Conservation (phyloP, 2,329 filamentous ascomycete species). For the Aspergillus glaucus region DNA sequence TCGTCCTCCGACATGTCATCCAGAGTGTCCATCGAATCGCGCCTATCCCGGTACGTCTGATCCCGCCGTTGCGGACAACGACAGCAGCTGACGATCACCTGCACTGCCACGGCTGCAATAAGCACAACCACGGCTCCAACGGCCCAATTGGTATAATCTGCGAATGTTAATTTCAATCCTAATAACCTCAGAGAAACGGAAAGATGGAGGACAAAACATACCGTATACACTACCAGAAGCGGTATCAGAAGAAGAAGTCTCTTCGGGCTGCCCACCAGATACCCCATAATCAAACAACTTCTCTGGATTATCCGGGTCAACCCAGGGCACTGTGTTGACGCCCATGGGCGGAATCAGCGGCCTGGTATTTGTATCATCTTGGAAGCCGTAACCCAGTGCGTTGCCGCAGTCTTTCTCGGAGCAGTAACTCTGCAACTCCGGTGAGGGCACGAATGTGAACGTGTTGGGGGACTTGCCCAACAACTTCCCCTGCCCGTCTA, state of each 20-base stretch:
- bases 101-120: neutral
- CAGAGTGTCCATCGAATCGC: slow-evolving; percentile 5
- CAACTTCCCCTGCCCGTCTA: slow-evolving; percentile 25
- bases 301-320: slow-evolving; percentile 21
- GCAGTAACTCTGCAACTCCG: slow-evolving; percentile 27
- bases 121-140: neutral
- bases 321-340: slow-evolving; percentile 28
- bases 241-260: slow-evolving; percentile 2
- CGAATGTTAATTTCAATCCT: too few species aligned
- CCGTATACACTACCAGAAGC: neutral
- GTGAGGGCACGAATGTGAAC: slow-evolving; percentile 32
- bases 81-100: neutral
- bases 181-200: neutral
- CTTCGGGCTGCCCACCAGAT: slow-evolving; percentile 1
- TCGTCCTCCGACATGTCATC: slow-evolving; percentile 5
- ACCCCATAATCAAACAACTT: slow-evolving; percentile 12
- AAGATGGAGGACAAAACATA: neutral
- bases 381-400: slow-evolving; percentile 22
- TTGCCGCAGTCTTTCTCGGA: slow-evolving; percentile 23
- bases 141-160: neutral
- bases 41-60: neutral
- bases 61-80: neutral
- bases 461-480: slow-evolving; percentile 28
- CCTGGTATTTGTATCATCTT: slow-evolving; percentile 20
- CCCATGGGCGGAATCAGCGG: slow-evolving; percentile 24